These are phyloP conservation scores for Penicillium sp. DNA, from an alignment of 2,329 filamentous ascomycete species.

Conservation along the genomic window DNA sequence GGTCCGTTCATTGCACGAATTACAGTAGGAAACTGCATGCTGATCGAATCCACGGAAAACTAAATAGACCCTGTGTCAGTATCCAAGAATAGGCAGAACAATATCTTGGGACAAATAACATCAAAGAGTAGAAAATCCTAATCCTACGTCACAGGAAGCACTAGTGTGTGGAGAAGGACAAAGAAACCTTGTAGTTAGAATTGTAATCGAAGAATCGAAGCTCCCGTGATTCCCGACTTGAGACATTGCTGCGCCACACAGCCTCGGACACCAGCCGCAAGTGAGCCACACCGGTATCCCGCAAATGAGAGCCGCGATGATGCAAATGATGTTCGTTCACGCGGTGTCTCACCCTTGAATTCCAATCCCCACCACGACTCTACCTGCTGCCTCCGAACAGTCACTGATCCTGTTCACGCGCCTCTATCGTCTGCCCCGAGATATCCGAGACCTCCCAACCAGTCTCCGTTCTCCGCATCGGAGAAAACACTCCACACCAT, in stretches of 20 bases:
- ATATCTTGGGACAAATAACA: background rate
- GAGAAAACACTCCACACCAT: constrained; percentile 31
- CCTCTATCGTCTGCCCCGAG: background rate
- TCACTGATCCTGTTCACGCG: background rate
- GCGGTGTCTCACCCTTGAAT: constrained; percentile 6
- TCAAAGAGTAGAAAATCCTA: background rate
- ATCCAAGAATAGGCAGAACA: background rate
- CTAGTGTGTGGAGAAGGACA: constrained; percentile 12
- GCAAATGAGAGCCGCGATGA: constrained; percentile 20
- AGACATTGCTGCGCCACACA: constrained; percentile 12
- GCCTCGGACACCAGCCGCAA: background rate
- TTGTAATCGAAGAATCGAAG: background rate
- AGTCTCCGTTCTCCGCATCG: background rate
- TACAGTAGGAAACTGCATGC: background rate
- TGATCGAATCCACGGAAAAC: constrained; percentile 1
- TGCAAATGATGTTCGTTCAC: constrained; percentile 15
- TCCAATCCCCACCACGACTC: background rate
- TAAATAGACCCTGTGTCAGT: background rate
- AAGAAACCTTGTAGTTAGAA: background rate
- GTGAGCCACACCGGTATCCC: constrained; percentile 9
- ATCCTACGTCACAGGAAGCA: background rate
- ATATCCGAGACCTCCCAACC: background rate
- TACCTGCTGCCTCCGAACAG: background rate
- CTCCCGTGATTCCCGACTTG: background rate
- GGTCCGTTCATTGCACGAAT: background rate